Base-by-base conservation (phyloP, 148 eudicot species). In the Euryodendron excelsum region DNA sequence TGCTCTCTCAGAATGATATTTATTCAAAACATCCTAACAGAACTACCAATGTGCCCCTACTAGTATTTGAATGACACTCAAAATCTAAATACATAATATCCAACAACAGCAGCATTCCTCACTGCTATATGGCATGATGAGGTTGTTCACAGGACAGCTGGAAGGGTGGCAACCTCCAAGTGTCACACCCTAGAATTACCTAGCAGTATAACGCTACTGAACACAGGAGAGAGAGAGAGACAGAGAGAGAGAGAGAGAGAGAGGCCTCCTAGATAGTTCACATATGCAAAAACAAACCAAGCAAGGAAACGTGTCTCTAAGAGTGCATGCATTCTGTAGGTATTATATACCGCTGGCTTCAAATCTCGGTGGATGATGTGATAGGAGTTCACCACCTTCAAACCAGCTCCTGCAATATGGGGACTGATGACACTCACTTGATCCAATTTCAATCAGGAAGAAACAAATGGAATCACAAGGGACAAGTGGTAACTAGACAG, bases 311-410 rank as follows among this genome's bases (percentile, higher is more conserved):
- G n/a, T n/a, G n/a, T n/a, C n/a, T n/a, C n/a, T n/a, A 7, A 20
- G 31, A 7, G 60, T 14, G 56, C 62, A 12, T 2, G n/a, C 48
- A 37, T 53, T 31, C 5, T 33, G 1, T 25, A 56, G 4, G 67
- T 9, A 33, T 37, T 27, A 71, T 66, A 60, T 79, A 88, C 90
- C 85, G 83, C 88, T 70, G 90, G 88, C 76, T 85, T 88, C 64
- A 88, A 78, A 79, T 88, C 91, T 60, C 87, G 84, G 56, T 87
- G 87, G 67, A 87, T 41, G 77, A 87, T 69, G 39, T 80, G 81
- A 67, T 84, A 77, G 41, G 70, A 56, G 39, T 65, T 79, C 56
- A 88, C 75, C 39, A 88, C 77, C 67, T 81, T 72, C 75, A 88
- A 65, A 82, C 88, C 91, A 82, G 88, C 83, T 77, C 85, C 90